Base-by-base conservation (phyloP, 164 flowering plant species). In the Berberis vulgaris region DNA sequence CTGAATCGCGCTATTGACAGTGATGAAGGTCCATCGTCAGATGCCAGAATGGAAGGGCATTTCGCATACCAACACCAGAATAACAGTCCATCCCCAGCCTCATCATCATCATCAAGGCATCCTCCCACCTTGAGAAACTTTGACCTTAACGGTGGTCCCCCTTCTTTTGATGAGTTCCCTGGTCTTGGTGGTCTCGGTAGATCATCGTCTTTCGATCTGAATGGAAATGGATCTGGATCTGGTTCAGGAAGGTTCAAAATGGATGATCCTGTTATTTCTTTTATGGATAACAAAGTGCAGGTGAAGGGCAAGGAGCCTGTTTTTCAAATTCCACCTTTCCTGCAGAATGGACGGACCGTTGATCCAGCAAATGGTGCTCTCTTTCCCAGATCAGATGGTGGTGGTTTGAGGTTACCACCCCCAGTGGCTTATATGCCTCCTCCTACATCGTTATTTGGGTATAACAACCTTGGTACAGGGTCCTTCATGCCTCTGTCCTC, bases 111-210 rank as follows among this genome's bases (percentile, higher is more conserved):
- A 12, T 74, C 87, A 13, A 74, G 77, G 79, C 89, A 78, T 66
- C 80, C 84, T 50, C 61, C 79, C 3, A 55, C 26, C 26, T 26
- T 80, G 76, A 80, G 82, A 74, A 82, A 87, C 78, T 65, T 90
- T 63, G 89, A 93, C 71, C 77, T 93, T 78, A 93, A 93, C 76
- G 96, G 85, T 67, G 78, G 74, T 54, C 87, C 86, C 3, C 61
- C 64, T 50, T 45, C 70, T 59, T 70, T 75, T 26, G 81, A 76
- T 38, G 80, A 76, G 59, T 72, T 73, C 39, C 65, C 64, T 42
- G 78, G 74, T 41, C 75, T 72, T 40, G 73, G 62, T 47, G 69
- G 57, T 64, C 60, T 67, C 41, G 73, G 67, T 11, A 72, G 67
- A 63, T 64, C 67, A 53, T 66, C 83, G 66, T 60, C 69, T 43